Conservation (phyloP, 176 grass and related monocot species). For the Phyllostachys edulis region DNA sequence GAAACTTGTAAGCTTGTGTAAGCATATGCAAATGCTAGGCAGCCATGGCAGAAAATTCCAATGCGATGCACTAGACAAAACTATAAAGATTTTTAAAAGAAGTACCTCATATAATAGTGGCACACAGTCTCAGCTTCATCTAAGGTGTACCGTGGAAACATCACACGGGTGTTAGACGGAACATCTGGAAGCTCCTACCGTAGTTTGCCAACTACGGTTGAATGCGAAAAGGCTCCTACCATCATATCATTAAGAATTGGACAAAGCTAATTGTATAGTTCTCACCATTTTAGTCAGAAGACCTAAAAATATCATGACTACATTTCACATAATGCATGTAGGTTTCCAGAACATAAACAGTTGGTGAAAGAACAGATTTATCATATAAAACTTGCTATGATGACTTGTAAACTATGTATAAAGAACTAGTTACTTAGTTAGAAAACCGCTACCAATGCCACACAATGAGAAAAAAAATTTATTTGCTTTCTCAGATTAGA, state of each 20-base stretch:
- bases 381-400: neutral
- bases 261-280: neutral
- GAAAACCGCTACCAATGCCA: no score
- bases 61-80: constrained; percentile 5
- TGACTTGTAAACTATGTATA: no score
- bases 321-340: neutral
- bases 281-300: neutral
- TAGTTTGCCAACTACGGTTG: constrained; percentile 91
- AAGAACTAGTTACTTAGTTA: neutral
- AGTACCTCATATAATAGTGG: constrained; percentile 96
- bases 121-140: constrained; percentile 82
- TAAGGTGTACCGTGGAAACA: constrained; percentile 82
- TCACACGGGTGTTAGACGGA: constrained; percentile 61
- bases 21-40: neutral
- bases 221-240: constrained; percentile 97
- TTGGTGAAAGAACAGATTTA: neutral
- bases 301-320: neutral
- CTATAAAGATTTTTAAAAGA: neutral
- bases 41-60: constrained; percentile 9
- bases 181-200: constrained; percentile 83
- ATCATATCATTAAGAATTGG: constrained; percentile 64
- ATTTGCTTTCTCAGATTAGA: neutral
- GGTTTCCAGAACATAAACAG: neutral
- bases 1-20: no score
- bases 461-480: neutral